Percentiles rank a stretch among this genome's conserved stretches.
Evolutionary conservation across 805 yeast species (phyloP).

Genomic region (Cyberlindnera maritima): DNA sequence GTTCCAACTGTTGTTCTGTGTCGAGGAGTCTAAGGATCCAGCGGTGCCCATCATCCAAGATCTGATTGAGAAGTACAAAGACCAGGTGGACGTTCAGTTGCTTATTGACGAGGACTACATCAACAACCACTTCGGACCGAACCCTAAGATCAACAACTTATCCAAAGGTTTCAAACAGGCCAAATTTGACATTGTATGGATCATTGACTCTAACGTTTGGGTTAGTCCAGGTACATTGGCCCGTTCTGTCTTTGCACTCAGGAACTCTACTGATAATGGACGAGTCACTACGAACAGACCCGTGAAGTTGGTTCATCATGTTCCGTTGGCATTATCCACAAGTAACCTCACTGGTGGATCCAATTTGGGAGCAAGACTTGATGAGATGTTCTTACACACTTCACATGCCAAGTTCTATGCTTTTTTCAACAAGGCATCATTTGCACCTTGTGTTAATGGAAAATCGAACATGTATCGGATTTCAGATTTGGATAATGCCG

Average conservation of each 20-base stretch:
- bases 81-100: constrained; percentile 51
- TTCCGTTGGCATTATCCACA: constrained; percentile 61
- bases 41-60: constrained; percentile 54
- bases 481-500: constrained; percentile 61
- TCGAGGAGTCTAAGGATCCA: constrained; percentile 61
- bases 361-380: constrained; percentile 61
- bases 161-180: constrained; percentile 77
- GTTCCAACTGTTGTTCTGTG: constrained; percentile 74
- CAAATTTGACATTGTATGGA: constrained; percentile 74
- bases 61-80: constrained; percentile 51
- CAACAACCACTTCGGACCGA: constrained; percentile 66
- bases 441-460: constrained; percentile 92
- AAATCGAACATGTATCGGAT: constrained; percentile 77
- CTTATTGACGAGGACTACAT: constrained; percentile 44
- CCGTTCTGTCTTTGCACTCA: constrained; percentile 57
- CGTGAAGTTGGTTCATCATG: constrained; percentile 77
- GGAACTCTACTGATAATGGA: constrained; percentile 53
- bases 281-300: constrained; percentile 31
- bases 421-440: constrained; percentile 65
- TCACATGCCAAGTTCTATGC: constrained; percentile 85
- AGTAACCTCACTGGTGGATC: constrained; percentile 11
- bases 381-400: constrained; percentile 81
- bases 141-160: constrained; percentile 84
- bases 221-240: constrained; percentile 60
- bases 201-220: constrained; percentile 84